Evolutionary conservation across 345 rosid species (phyloP), one percentile per base, ranked within the genome.

Genomic region (Turritis glabra): DNA sequence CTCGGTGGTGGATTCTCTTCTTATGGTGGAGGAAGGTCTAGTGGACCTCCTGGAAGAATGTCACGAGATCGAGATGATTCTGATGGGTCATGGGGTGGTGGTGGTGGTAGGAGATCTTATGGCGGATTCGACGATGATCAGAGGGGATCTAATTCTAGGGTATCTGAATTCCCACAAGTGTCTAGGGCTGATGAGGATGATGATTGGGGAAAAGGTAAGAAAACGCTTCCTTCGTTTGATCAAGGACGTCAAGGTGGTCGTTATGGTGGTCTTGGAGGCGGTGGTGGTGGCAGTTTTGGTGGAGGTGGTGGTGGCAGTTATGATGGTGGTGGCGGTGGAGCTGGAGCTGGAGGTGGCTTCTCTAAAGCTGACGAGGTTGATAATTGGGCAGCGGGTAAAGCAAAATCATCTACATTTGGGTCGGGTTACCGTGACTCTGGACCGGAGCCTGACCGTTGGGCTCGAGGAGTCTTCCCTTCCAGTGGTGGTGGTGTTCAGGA

Each of bases 181-280:
- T 92, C 99, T 67, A 82, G 99, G n/a, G 97, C 97, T 6, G 98
- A 96, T 69, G 97, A 88, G 79, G 88, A 61, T 57, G 97, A 90
- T 80, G 92, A 90, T 43, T 96, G 99, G 99, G 90, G 94, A 44
- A 79, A 65, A 82, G 75, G 59, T 22, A 96, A 96, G 82, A 92
- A 87, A 52, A 0, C 84, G 1, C 67, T 83, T 19, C 87, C 92
- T 1, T 77, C 88, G 0, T 75, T 81, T 8, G 97, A 88, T 82
- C 82, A 85, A 4, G 76, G 83, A 17, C 83, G 94, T 7, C 90
- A 75, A 67, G 79, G 68, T 69, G 77, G 68, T 69, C 87, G 95
- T 70, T 90, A 87, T 19, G 77, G 78, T 50, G 88, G 87, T 8
- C 82, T 81, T 18, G 91, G 90, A 18, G 79, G 83, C 1, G 81